Base-by-base conservation (phyloP, 352 stramenopile genomes). In the Phytopythium helicoides region DNA sequence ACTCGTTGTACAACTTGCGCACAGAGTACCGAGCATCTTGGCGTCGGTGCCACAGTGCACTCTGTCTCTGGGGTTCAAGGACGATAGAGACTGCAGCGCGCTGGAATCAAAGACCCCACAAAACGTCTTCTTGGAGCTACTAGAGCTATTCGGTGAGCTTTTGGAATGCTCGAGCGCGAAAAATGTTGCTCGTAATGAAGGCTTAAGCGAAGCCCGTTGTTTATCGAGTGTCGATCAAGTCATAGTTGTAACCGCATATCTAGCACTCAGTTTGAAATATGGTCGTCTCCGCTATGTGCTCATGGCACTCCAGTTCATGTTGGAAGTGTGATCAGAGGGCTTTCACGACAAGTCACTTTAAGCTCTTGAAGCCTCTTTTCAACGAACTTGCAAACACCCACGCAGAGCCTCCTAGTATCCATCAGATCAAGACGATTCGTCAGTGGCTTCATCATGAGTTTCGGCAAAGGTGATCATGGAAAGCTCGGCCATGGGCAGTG, bases 401-500 rank as follows among this genome's bases (percentile, higher is more conserved):
- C 0, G 52, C 68, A 2, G 71, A 88, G 19, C 36, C 45, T 16
- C 46, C 39, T 15, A 57, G 52, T 3, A 51, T 44, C 25, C 66
- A 2, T 54, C 73, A 1, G 41, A 44, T 28, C 36, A 68, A 25
- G 69, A 89, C 19, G 58, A 76, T 1, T 37, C 52, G 21, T 46
- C 1, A 62, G 47, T 2, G 83, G 83, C 0, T 81, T 78, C 39
- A 53, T 93, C n/a, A 80, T 93, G 66, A 93, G 76, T 37, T 94
- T 94, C 49, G 84, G 84, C 10, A 92, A 94, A 45, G 84, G 84
- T 2, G 84, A 92, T 35, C 84, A 94, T 31, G 84, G 84, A 8
- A 92, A 94, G 31, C 70, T 94, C 0, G 84, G 84, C 2, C 84
- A 92, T 46, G 84, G 84, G 1, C 78, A 84, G 45, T 94, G 84